Evolutionary conservation across 768 basidiomycete genomes (phyloP).

Genomic region (Pulveroboletus sp.): DNA sequence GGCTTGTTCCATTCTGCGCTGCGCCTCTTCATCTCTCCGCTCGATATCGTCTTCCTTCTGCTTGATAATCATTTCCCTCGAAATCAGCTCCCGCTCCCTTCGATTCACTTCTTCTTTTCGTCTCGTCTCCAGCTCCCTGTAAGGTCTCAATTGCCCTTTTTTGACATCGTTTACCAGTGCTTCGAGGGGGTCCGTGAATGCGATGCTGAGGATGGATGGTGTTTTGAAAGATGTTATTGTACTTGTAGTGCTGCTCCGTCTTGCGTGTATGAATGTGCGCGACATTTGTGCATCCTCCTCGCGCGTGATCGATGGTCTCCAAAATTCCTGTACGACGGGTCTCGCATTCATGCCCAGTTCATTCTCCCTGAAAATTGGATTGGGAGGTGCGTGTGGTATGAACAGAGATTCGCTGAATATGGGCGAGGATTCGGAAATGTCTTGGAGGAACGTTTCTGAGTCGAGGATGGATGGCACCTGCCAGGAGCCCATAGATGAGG

Average conservation of each 20-base stretch:
- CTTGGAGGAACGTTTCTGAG: conserved; percentile 15
- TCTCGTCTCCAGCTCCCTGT: conserved; percentile 19
- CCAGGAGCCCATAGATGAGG: conserved; percentile 25
- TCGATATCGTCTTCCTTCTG: conserved; percentile 27
- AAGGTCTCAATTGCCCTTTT: conserved; percentile 23
- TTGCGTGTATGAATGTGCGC: conserved; percentile 39
- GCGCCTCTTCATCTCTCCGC: conserved; percentile 27
- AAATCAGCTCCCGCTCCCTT: conserved; percentile 27
- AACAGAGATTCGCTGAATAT: conserved; percentile 30
- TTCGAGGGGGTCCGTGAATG: conserved; percentile 29
- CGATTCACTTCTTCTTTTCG: conserved; percentile 17
- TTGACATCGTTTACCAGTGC: conserved; percentile 17
- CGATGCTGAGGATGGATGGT: conserved; percentile 28
- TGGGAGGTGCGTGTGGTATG: conserved; percentile 15
- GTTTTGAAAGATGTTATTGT: conserved; percentile 43
- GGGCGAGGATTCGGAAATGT: conserved; percentile 17
- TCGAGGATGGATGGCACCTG: conserved; percentile 26
- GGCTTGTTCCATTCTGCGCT: conserved; percentile 24
- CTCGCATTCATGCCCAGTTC: conserved; percentile 33
- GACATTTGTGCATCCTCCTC: conserved; percentile 41
- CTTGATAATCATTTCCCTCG: conserved; percentile 24
- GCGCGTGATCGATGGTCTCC: conserved; percentile 39
- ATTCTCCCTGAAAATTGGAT: conserved; percentile 23
- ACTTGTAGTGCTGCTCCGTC: conserved; percentile 44
- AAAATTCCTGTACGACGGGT: conserved; percentile 26